Percentiles rank a stretch among this genome's conserved stretches.
Evolutionary conservation across 164 flowering plant species (phyloP).

Genomic region (Macadamia integrifolia): DNA sequence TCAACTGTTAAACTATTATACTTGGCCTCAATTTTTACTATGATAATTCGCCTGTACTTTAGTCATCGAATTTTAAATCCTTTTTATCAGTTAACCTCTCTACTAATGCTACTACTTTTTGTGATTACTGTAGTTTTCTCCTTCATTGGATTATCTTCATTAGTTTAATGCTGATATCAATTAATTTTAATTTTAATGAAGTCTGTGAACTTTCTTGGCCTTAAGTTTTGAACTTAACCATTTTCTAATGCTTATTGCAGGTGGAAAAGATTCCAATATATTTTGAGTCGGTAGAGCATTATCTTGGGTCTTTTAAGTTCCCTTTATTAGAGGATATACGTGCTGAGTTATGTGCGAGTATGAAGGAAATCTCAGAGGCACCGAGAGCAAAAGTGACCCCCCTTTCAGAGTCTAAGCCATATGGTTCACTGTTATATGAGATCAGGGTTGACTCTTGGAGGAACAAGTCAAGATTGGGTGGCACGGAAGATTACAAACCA

Average conservation of each 20-base stretch:
- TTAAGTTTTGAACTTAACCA: no score
- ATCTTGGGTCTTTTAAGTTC: slow-evolving; percentile 35
- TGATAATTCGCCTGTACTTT: no score
- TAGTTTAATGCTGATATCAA: no score
- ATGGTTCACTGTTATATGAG: slow-evolving; percentile 24
- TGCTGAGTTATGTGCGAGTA: slow-evolving; percentile 33
- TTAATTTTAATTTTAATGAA: no score
- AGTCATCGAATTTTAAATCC: no score
- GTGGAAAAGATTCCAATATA: slow-evolving; percentile 43
- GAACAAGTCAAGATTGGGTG: slow-evolving; percentile 25
- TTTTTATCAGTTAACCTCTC: no score
- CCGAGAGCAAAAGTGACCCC: slow-evolving; percentile 43
- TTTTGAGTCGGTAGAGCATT: slow-evolving; percentile 41
- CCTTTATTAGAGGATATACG: slow-evolving; percentile 64
- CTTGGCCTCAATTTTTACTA: no score
- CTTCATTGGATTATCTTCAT: no score
- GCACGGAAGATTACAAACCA: slow-evolving; percentile 42
- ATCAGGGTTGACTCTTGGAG: slow-evolving; percentile 47
- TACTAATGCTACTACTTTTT: no score
- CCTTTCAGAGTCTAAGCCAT: slow-evolving; percentile 10
- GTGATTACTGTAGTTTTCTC: no score
- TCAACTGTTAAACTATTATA: no score
- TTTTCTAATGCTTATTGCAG: slow-evolving; percentile 21
- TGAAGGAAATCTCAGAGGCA: slow-evolving; percentile 40
- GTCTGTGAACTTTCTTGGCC: no score